Evolutionary conservation across 2,329 filamentous ascomycete genomes (phyloP), one percentile per base, ranked within the genome.

Genomic region (Diaporthe helianthi): DNA sequence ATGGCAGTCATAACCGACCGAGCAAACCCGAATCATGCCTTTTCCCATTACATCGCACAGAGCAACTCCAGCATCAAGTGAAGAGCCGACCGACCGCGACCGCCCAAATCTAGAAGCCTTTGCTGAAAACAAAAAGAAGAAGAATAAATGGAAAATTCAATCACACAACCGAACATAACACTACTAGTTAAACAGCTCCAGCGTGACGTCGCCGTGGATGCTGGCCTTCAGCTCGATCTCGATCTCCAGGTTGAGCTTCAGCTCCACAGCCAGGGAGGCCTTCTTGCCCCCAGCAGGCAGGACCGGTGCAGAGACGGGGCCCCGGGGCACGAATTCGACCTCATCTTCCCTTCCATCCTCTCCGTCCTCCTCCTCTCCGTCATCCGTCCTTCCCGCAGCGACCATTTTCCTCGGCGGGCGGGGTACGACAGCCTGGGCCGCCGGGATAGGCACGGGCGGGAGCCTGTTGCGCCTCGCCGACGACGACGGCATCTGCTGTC

Each of bases 211-310:
- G 72, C 90, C 90, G 73, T 89, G 84, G 65, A 92, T 90, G 77
- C 85, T 88, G 22, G 89, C 89, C 81, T 91, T 91, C 70, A 92
- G 81, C 78, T 90, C 86, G 72, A 92, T 87, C 78, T 91, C 89
- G 65, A 91, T 84, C 73, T 92, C 89, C 69, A 92, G 78, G 76
- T 91, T 91, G 70, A 90, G 80, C 76, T 91, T 89, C 33, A 91
- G 77, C 63, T 86, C 69, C 31, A 71, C 69, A 12, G 69, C 69
- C 51, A 71, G 63, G 51, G 65, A 54, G 19, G 69, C 69, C 67
- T 71, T 71, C 63, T 71, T 71, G 7, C 69, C 69, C 1, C 69
- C 69, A 1, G 69, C 69, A 1, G 69, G 67, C 26, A 69, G 29
- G 5, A 26, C 33, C 47, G 65, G 26, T 22, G 46, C 26, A 10